Base-by-base conservation (phyloP, 139 green algal genomes). In the Coccomyxa sp. region DNA sequence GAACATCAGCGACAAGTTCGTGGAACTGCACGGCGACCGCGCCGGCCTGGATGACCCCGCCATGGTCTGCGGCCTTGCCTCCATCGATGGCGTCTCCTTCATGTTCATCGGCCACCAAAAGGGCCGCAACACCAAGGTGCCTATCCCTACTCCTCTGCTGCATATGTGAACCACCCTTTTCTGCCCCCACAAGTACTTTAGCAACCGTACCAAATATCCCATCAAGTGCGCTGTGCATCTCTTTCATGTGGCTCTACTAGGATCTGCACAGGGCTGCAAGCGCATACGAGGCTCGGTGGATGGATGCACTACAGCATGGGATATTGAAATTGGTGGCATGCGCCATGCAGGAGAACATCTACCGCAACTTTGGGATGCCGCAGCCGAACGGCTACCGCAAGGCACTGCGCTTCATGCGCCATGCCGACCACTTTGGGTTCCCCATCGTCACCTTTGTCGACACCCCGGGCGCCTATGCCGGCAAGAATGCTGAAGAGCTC, bases 101-200 rank as follows among this genome's bases (percentile, higher is more conserved):
- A 99, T 99, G 96, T 95, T 99, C 85, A 98, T 99, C 79, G 96
- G 96, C 23, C 96, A 99, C 81, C 96, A 99, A 84, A 99, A 99
- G 88, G 96, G 96, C 13, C 88, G 96, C 67, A 98, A 98, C 91
- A 99, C 95, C 60, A 99, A 99, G 93, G 94, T 96, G 75, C 12
- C 80, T 10, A 81, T 11, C 63, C 63, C 21, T 71, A 11, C 3
- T 51, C 3, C 38, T 51, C 3, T 51, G 38, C 38, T 51, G 38
- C 77, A 14, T 21, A 21, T 23, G 12, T 23, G 66, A 23, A 58
- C 21, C 66, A 75, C 4, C 3, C 38, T 51, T 51, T 51, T 7
- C 7, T 51, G 38, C 38, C 38, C 38, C 38, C 38, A 51, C 38
- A 7, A 7, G 38, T 51, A 51, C 38, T 51, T 51, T 51, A 7